phyloP scores from a whole-genome alignment of 495 filamentous ascomycete species.

The Usnea hakonensis region DNA sequence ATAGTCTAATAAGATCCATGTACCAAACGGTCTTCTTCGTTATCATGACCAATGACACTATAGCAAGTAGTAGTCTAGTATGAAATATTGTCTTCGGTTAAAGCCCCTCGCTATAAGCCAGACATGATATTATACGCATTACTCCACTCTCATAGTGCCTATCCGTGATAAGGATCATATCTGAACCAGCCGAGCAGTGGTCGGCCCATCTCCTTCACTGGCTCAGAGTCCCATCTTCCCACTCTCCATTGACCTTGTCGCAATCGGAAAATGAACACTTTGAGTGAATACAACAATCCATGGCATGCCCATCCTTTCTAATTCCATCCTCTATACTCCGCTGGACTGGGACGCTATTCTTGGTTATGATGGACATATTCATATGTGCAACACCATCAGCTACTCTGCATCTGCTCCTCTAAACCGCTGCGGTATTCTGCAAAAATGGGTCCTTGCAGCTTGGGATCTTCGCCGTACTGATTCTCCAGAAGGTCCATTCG shows the following conservation, averaged over 20 bases:
- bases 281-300: not conserved
- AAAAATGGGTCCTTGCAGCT: constrained; percentile 8
- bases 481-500: constrained; percentile 26
- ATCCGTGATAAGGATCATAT: not conserved
- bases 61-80: not conserved
- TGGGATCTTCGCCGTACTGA: constrained; percentile 20
- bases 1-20: not conserved
- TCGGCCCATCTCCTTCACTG: not conserved
- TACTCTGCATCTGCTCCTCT: not conserved
- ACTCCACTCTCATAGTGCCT: not conserved
- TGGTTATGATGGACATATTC: not conserved
- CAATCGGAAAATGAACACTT: not conserved
- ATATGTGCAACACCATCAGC: not conserved
- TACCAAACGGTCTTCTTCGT: not conserved
- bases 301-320: not conserved
- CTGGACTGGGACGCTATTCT: not conserved
- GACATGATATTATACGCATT: not conserved
- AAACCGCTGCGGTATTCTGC: constrained; percentile 8
- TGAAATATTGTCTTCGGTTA: not conserved
- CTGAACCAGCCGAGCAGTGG: not conserved
- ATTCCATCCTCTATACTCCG: not conserved
- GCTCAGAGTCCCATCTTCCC: not conserved
- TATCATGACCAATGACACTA: too few relatives aligned
- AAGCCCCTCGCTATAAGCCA: not conserved
- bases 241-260: not conserved